Conservation (phyloP, 495 filamentous ascomycete genomes). For the Pseudoneurospora amorphoporcata region DNA sequence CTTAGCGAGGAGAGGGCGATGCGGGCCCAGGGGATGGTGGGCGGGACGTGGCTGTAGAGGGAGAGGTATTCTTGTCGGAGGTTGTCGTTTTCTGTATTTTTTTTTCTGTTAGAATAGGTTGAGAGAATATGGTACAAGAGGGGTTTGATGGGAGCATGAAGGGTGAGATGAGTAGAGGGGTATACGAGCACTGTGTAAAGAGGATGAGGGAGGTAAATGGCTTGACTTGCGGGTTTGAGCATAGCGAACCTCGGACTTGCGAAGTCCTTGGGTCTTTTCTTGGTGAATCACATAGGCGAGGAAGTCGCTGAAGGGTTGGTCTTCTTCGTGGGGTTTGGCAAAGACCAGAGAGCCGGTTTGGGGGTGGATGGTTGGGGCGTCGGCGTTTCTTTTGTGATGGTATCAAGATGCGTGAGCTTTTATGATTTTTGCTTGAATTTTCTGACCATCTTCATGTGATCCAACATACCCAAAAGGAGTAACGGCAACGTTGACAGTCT, state of each 20-base stretch:
- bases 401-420: not conserved
- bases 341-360: conserved; percentile 36
- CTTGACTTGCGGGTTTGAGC: conserved; percentile 40
- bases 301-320: conserved; percentile 37
- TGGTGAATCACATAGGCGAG: conserved; percentile 35
- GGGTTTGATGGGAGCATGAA: not conserved
- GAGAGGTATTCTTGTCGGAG: conserved; percentile 53
- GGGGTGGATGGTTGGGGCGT: conserved; percentile 37
- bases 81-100: conserved; percentile 55
- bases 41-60: conserved; percentile 45
- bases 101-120: conserved; percentile 8
- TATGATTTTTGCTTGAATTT: not conserved
- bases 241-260: conserved; percentile 34
- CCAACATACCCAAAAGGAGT: conserved; percentile 52
- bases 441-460: too few relatives aligned
- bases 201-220: not conserved
- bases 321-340: conserved; percentile 45
- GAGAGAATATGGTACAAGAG: not conserved
- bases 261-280: conserved; percentile 12
- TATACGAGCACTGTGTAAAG: not conserved
- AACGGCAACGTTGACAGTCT: conserved; percentile 56
- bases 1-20: conserved; percentile 40
- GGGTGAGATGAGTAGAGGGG: not conserved
- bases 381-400: conserved; percentile 42
- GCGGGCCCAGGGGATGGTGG: conserved; percentile 53